Evolutionary conservation across 148 eudicot genomes (phyloP), one percentile per base, ranked within the genome.

Genomic region (Rhododendron henanense): DNA sequence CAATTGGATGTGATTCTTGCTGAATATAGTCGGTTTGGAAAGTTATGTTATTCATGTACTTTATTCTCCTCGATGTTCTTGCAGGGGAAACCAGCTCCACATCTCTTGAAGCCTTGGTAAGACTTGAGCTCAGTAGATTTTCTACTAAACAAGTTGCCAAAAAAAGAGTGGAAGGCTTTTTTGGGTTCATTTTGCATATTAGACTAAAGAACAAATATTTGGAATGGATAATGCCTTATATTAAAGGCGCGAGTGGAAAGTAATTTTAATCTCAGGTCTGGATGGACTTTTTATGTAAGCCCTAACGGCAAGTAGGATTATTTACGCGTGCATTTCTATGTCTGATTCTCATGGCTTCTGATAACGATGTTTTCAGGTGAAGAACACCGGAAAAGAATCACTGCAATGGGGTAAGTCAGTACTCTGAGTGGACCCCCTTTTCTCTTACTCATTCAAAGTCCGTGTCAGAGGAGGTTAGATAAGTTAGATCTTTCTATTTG

Each of bases 101-200:
- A 75, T 93, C 98, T 19, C 85, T 96, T 37, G 99, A 96, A 88
- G 98, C 98, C 77, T 86, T 92, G 98, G 99, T 94, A 90, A 86
- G 89, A 87, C 82, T 51, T 10, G 51, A 21, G 57, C 23, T 28
- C 23, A 0, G 71, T 23, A 4, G 18, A 3, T 23, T 63, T 63
- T 23, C 11, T 2, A 65, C 11, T 63, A 63, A 21, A 59, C 10
- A 59, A 23, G 71, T 65, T 25, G 71, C 71, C 71, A 23, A 65
- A 65, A 7, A 63, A 65, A 65, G 71, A 65, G 71, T n/a, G 71
- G 71, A 9, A 65, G 31, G 71, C 31, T n/a, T n/a, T 65, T 10
- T 65, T 61, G 25, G 71, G 31, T 23, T 25, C 14, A 23, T 65
- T 63, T 65, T 65, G 71, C n/a, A 10, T 65, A 3, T 9, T 23